Base-by-base conservation (phyloP, 2,329 filamentous ascomycete genomes). In the Trichoderma koningiopsis region DNA sequence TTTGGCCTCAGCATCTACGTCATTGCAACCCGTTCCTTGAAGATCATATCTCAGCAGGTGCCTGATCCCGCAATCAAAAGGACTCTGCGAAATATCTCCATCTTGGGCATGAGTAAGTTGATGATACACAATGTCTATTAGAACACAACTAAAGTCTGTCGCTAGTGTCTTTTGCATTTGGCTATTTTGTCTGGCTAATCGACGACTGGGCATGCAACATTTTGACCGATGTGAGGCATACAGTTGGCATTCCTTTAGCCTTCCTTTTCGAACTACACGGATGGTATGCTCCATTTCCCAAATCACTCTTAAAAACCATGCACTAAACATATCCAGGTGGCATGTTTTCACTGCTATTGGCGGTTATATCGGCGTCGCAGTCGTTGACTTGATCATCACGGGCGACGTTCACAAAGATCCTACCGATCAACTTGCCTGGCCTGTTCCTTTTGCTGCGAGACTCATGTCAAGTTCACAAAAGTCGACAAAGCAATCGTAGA, bases 221-320 rank as follows among this genome's bases (percentile, higher is more conserved):
- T 2, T 52, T 83, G 19, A 78, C 72, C 0, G 66, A 70, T 1
- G 71, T 73, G 14, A 75, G 77, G 67, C 72, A 77, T 16, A 27
- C 71, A 0, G 71, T 81, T 47, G 81, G 81, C 0, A 37, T 80
- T 5, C 81, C 81, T 0, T 62, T 78, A 11, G 81, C 79, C 0
- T 82, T 82, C 24, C 55, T 81, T 0, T 71, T 81, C 2, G 81
- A 83, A 69, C 66, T 83, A 5, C 81, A 83, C 63, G 81, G 81
- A 71, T 83, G 81, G 81, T 82, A 76, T 31, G 77, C 65, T 13
- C 43, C 16, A 27, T 35, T 0, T 37, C 19, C 8, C n/a, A 49
- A 16, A 14, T 11, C 3, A 8, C 22, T 37, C 1, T 3, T 37
- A 5, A 7, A 10, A 16, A 2, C 7, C 2, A 2, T n/a, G 24